Base-by-base conservation (phyloP, 2,329 filamentous ascomycete genomes). In the Curvularia spicifera region DNA sequence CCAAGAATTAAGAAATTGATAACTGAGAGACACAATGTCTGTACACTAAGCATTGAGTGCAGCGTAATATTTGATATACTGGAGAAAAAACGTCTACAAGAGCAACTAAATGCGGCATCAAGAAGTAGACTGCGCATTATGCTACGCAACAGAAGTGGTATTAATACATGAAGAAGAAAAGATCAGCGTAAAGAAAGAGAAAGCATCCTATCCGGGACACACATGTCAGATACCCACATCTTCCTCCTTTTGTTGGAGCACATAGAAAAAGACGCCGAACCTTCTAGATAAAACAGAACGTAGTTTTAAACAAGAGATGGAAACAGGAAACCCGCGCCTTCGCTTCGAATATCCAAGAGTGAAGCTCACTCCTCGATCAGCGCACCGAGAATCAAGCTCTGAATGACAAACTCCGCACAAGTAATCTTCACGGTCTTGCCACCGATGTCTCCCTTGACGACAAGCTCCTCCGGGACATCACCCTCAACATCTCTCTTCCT, bases 321-420 rank as follows among this genome's bases (percentile, higher is more conserved):
- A 31, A 7, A 18, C 13, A 15, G 29, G 31, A 22, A 33, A 24
- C 15, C 18, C 48, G 3, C 33, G 33, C 18, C 4, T 33, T 31
- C 20, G 20, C 44, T 18, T 26, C 6, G 12, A 20, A 22, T 22
- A 47, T 22, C 18, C 28, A 47, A 47, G 18, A 12, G 18, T 31
- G 28, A 15, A 40, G 43, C 31, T 54, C n/a, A 72, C 49, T 86
- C 84, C 61, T 91, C 89, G 51, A 93, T 85, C 66, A 97, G 78
- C 60, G 87, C 86, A 0, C 93, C 94, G 50, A 97, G 76, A 63
- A 99, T 97, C 58, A 98, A 80, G 75, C 93, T 97, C 81, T 99
- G 94, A 54, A 96, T 88, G 22, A 98, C 87, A 72, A 94, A 87
- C 77, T 98, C 94, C 74, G 96, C 89, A 55, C 88, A 89, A 51